Evolutionary conservation across 805 yeast species (phyloP).

Genomic region (Grigorovia humatica): DNA sequence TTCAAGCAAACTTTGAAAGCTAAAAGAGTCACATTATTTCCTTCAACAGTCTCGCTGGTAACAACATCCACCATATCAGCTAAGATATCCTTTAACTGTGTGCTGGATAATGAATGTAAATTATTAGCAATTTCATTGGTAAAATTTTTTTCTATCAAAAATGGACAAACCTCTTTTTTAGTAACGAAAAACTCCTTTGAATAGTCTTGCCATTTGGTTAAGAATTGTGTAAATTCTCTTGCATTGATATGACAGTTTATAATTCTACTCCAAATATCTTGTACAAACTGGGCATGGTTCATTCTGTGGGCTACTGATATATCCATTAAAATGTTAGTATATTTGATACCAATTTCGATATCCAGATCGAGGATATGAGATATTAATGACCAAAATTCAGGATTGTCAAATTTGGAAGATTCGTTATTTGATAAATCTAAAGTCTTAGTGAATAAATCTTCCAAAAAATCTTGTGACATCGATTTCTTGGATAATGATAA

Average conservation of each 20-base stretch:
- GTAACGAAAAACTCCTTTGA: conserved; percentile 6
- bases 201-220: conserved; percentile 35
- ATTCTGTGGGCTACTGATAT: conserved; percentile 7
- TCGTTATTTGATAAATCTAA: conserved; percentile 5
- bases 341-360: conserved; percentile 45
- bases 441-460: conserved; percentile 15
- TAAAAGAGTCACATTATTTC: conserved; percentile 9
- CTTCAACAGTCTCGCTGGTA: conserved; percentile 1
- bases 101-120: conserved; percentile 37
- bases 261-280: conserved; percentile 26
- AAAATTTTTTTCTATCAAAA: conserved; percentile 24
- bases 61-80: conserved; percentile 11
- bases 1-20: conserved; percentile 27
- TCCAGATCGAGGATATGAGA: conserved; percentile 42
- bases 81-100: conserved; percentile 31
- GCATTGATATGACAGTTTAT: conserved; percentile 41
- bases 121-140: conserved; percentile 31
- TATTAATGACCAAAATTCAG: conserved; percentile 36
- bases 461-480: conserved; percentile 42
- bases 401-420: neutral
- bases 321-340: conserved; percentile 17
- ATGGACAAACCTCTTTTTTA: conserved; percentile 4
- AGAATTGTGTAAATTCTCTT: conserved; percentile 46
- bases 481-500: conserved; percentile 43
- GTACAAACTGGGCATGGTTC: conserved; percentile 1